Conservation (phyloP, 1,139 yeast species). For the Yamadazyma sp. region DNA sequence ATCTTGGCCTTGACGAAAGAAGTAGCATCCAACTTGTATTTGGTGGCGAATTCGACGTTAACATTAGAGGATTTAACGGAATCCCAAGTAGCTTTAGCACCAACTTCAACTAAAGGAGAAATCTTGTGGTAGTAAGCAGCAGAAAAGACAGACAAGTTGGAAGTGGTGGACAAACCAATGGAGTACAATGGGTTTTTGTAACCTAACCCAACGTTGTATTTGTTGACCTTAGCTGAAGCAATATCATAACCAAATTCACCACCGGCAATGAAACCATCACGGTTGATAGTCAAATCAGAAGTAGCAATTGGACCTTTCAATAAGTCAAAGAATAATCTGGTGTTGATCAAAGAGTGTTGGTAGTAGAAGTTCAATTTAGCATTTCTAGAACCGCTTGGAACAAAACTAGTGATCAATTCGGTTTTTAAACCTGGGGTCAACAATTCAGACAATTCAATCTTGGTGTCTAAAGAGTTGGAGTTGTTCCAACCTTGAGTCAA, state of each 20-base stretch:
- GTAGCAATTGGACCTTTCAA: slow-evolving; percentile 94
- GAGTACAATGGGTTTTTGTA: slow-evolving; percentile 88
- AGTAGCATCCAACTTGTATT: slow-evolving; percentile 83
- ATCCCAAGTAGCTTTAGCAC: slow-evolving; percentile 97
- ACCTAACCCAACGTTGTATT: slow-evolving; percentile 93
- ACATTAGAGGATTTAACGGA: slow-evolving; percentile 70
- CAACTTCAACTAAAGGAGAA: slow-evolving; percentile 88
- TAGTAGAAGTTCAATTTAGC: slow-evolving; percentile 91
- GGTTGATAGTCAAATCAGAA: slow-evolving; percentile 93
- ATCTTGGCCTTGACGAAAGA: slow-evolving; percentile 96
- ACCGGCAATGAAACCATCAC: slow-evolving; percentile 96
- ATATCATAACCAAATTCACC: slow-evolving; percentile 97
- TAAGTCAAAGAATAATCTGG: slow-evolving; percentile 93
- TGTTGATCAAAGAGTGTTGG: slow-evolving; percentile 90
- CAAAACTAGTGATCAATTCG: slow-evolving; percentile 83
- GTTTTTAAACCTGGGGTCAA: slow-evolving; percentile 95
- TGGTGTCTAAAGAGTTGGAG: slow-evolving; percentile 88
- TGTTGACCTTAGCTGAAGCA: slow-evolving; percentile 86
- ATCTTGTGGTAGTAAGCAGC: slow-evolving; percentile 98
- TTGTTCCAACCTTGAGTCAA: slow-evolving; percentile 98
- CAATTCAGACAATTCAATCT: slow-evolving; percentile 88
- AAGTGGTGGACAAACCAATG: slow-evolving; percentile 84
- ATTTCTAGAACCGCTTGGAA: slow-evolving; percentile 85
- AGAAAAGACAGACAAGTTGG: slow-evolving; percentile 86
- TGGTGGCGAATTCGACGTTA: slow-evolving; percentile 90